Evolutionary conservation across 208 protist species (phyloP), one percentile per base, ranked within the genome.

Genomic region (Angomonas deanei): DNA sequence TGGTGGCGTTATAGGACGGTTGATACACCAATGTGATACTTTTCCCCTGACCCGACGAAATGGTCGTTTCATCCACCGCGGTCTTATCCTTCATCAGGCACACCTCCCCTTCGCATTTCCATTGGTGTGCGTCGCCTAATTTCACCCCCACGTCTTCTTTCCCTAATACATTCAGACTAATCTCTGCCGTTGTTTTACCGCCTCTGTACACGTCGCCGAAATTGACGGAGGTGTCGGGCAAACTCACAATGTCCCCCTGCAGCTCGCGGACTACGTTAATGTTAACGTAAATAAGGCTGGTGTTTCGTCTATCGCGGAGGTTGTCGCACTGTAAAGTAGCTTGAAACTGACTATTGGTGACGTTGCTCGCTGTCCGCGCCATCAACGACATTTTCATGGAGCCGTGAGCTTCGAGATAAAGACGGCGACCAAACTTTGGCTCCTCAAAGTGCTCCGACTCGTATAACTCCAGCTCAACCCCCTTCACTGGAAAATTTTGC

Each of bases 181-280:
- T 28, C 13, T 78, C 64, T 11, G 64, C 71, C 13, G 58, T 66
- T 0, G 84, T 71, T 50, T 69, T 69, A 5, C 74, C 86, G 6
- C 88, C 88, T 17, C 88, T 74, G 48, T 92, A 94, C 6, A 94
- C 76, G 48, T 86, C 84, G 34, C 88, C 88, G 70, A 94, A 92
- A 42, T 91, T 76, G 17, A 94, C 49, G 2, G 67, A 66, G 15
- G 78, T 74, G 24, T 88, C 72, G 1, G 71, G 65, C 15, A 91
- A 48, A 1, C 57, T 79, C 13, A 94, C 61, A 26, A 92, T 39
- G 48, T 90, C 81, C 23, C 75, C 86, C 48, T 88, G 76, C n/a
- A 76, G 76, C 23, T 90, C 80, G 1, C 66, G 61, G 0, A 76
- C 76, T 24, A 88, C 72, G 56, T 84, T 88, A 17, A 92, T 72